These are phyloP conservation scores for Fusarium odoratissimum DNA, from an alignment of 2,329 filamentous ascomycete genomes.

Conservation along the genomic window DNA sequence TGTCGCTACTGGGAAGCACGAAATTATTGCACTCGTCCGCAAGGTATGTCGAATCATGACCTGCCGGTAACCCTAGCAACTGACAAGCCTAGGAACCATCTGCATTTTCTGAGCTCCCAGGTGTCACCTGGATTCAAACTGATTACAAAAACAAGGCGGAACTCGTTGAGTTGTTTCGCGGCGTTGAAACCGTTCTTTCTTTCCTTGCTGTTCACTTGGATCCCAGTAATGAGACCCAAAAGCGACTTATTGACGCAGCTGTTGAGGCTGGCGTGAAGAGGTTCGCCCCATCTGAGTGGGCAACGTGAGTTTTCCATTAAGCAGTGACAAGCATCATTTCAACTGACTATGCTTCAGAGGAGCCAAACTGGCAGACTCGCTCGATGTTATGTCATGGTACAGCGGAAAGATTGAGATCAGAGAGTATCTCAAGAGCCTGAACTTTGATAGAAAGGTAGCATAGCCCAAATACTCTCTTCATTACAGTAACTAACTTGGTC, in stretches of 20 bases:
- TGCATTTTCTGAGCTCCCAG: not conserved
- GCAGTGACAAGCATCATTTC: no score
- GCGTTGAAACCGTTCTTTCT: not conserved
- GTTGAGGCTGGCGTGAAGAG: not conserved
- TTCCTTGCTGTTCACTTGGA: slow-evolving; percentile 6
- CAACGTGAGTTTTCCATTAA: not conserved
- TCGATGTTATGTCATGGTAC: slow-evolving; percentile 9
- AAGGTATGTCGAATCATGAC: accelerated
- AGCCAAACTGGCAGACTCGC: not conserved
- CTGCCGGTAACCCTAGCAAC: no score
- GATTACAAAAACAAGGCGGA: not conserved
- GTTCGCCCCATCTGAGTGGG: slow-evolving; percentile 18
- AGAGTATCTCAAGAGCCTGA: not conserved
- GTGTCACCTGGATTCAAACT: not conserved
- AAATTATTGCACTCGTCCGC: not conserved
- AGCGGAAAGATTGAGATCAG: slow-evolving; percentile 4
- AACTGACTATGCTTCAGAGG: not conserved
- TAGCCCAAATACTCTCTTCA: accelerated
- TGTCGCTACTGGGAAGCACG: not conserved
- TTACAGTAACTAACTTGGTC: accelerated
- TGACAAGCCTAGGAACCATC: not conserved
- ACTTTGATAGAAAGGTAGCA: not conserved
- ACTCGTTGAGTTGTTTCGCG: not conserved
- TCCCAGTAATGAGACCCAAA: not conserved
- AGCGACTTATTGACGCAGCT: slow-evolving; percentile 6